Evolutionary conservation across 1,284 basidiomycete species (phyloP).

Genomic region (Pterula multifida): DNA sequence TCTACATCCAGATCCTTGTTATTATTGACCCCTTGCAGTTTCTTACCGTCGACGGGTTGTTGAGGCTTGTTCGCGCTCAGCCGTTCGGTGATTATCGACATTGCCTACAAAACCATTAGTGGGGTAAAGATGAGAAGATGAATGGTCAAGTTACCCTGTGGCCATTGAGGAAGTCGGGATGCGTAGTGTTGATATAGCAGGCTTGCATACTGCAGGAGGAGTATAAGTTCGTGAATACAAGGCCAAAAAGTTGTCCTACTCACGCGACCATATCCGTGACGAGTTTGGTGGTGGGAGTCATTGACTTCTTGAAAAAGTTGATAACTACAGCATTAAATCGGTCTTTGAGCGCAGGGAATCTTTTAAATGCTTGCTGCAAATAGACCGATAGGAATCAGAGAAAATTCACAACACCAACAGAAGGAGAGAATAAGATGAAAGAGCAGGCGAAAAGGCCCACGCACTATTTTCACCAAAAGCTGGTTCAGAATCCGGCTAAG

Average conservation of each 20-base stretch:
- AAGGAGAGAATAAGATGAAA: neutral
- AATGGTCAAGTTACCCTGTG: constrained; percentile 49
- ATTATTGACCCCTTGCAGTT: constrained; percentile 74
- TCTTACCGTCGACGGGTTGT: constrained; percentile 50
- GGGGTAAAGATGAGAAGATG: constrained; percentile 5
- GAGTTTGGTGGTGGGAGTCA: constrained; percentile 91
- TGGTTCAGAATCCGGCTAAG: constrained; percentile 92
- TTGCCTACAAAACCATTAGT: constrained; percentile 43
- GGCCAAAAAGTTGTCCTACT: constrained; percentile 15
- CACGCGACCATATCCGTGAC: constrained; percentile 86
- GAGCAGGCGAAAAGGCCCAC: constrained; percentile 26
- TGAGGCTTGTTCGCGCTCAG: constrained; percentile 71
- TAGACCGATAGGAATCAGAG: too few species aligned
- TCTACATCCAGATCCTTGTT: constrained; percentile 91
- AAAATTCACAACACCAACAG: constrained; percentile 7
- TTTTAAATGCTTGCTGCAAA: constrained; percentile 80
- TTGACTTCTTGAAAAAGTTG: constrained; percentile 90
- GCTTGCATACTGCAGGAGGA: constrained; percentile 74
- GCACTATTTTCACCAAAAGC: constrained; percentile 77
- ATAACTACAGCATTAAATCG: constrained; percentile 93
- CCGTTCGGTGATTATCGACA: constrained; percentile 81
- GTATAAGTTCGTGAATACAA: constrained; percentile 7
- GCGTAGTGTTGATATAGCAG: constrained; percentile 97
- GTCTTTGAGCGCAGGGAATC: constrained; percentile 89
- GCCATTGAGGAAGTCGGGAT: constrained; percentile 95